Conservation (phyloP, 2,329 filamentous ascomycete genomes). For the Alternaria dauci region DNA sequence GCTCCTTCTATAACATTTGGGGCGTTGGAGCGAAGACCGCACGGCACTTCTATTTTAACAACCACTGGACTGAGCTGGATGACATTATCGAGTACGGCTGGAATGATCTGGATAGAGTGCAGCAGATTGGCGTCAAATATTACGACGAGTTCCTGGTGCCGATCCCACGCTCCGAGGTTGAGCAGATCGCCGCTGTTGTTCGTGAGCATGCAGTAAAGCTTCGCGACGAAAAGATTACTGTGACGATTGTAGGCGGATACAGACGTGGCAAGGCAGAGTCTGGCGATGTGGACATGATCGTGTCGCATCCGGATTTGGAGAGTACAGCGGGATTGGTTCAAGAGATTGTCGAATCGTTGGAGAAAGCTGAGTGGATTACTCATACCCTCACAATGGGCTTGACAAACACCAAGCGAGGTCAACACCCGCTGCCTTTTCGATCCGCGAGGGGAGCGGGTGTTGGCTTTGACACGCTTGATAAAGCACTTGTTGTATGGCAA, state of each 20-base stretch:
- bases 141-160: slow-evolving; percentile 82
- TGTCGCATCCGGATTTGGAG: slow-evolving; percentile 77
- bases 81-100: slow-evolving; percentile 87
- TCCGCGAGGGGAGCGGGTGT: slow-evolving; percentile 53
- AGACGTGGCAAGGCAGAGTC: slow-evolving; percentile 76
- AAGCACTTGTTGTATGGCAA: slow-evolving; percentile 93
- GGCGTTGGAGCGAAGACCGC: slow-evolving; percentile 88
- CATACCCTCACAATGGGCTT: slow-evolving; percentile 79
- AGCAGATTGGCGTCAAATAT: slow-evolving; percentile 94
- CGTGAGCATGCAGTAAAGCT: slow-evolving; percentile 72
- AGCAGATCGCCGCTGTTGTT: slow-evolving; percentile 71
- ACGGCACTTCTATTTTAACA: slow-evolving; percentile 77
- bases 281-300: slow-evolving; percentile 85
- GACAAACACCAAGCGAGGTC: slow-evolving; percentile 75
- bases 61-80: slow-evolving; percentile 82
- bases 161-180: slow-evolving; percentile 78
- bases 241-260: slow-evolving; percentile 79
- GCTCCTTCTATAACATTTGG: slow-evolving; percentile 84
- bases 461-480: slow-evolving; percentile 89
- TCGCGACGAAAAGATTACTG: slow-evolving; percentile 62
- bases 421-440: slow-evolving; percentile 67
- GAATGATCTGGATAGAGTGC: slow-evolving; percentile 75
- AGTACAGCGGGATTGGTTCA: slow-evolving; percentile 75
- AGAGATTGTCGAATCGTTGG: slow-evolving; percentile 75
- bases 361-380: slow-evolving; percentile 75